Conservation (phyloP, 768 basidiomycete genomes). For the Mycena vitilis region DNA sequence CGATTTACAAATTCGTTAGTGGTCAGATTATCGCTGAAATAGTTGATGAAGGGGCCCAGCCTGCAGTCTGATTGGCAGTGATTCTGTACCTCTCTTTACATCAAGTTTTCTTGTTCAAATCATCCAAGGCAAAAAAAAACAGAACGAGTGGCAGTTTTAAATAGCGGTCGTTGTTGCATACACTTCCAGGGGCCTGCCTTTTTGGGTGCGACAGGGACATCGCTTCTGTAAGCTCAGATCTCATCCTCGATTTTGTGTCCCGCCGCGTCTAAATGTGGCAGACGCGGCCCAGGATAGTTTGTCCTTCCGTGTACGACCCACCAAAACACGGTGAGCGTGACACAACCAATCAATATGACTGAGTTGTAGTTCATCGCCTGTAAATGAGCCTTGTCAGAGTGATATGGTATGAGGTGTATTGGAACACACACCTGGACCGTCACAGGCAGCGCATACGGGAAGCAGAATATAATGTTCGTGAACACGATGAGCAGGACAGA, state of each 20-base stretch:
- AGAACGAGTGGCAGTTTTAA: no score
- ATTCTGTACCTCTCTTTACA: not conserved
- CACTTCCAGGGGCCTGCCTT: no score
- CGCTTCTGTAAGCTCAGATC: not conserved
- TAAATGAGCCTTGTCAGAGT: not conserved
- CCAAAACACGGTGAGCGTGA: not conserved
- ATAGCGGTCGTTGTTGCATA: no score
- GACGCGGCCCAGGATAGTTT: conserved; percentile 26
- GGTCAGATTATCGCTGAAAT: conserved; percentile 60
- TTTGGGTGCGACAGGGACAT: no score
- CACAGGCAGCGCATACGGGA: conserved; percentile 31
- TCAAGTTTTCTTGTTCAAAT: no score
- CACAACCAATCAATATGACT: not conserved
- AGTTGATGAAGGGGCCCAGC: not conserved
- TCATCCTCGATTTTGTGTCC: conserved; percentile 8
- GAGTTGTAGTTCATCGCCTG: conserved; percentile 7
- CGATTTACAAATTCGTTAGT: conserved; percentile 41
- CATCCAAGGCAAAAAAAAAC: no score
- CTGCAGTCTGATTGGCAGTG: no score
- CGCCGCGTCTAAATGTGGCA: conserved; percentile 19
- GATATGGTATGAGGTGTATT: not conserved
- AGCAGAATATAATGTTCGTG: conserved; percentile 33
- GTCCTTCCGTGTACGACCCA: conserved; percentile 7
- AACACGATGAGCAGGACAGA: conserved; percentile 29
- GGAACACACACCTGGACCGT: conserved; percentile 17